Percentiles rank a stretch among this genome's conserved stretches.
Evolutionary conservation across 2,329 filamentous ascomycete species (phyloP).

Genomic region (Fusarium sp.): DNA sequence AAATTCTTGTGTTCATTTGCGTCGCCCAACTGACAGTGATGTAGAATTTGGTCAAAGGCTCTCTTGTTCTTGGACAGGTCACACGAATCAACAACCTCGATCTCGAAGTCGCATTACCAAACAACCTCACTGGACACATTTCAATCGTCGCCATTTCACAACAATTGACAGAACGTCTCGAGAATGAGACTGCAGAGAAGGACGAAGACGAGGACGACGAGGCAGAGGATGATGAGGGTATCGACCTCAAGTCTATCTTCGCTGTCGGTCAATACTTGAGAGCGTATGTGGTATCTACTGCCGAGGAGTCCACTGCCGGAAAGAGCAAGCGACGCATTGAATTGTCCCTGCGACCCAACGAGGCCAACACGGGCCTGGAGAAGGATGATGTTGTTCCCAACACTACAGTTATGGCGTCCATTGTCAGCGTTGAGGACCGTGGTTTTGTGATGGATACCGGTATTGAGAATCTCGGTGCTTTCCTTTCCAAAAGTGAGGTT

Average conservation of each 20-base stretch:
- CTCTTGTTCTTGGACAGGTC: slow-evolving; percentile 88
- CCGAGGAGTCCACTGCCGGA: slow-evolving; percentile 69
- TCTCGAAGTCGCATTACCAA: slow-evolving; percentile 85
- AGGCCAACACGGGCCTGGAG: slow-evolving; percentile 80
- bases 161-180: slow-evolving; percentile 78
- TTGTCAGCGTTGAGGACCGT: slow-evolving; percentile 94
- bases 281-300: slow-evolving; percentile 82
- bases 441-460: slow-evolving; percentile 94
- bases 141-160: slow-evolving; percentile 93
- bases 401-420: slow-evolving; percentile 85
- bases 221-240: slow-evolving; percentile 64
- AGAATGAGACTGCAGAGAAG: slow-evolving; percentile 69
- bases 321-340: slow-evolving; percentile 86
- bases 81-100: slow-evolving; percentile 83
- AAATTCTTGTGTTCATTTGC: background rate
- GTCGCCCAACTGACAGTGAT: slow-evolving; percentile 40
- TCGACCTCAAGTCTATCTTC: slow-evolving; percentile 83
- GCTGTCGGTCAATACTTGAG: slow-evolving; percentile 88
- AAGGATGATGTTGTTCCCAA: slow-evolving; percentile 80
- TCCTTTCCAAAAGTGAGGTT: slow-evolving; percentile 86
- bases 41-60: slow-evolving; percentile 85
- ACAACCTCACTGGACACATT: slow-evolving; percentile 91
- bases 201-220: slow-evolving; percentile 68
- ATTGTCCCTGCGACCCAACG: slow-evolving; percentile 82
- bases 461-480: slow-evolving; percentile 79